Percentiles rank a stretch among this genome's conserved stretches.
Evolutionary conservation across 2,329 filamentous ascomycete genomes (phyloP).

Genomic region (Diaporthe sp.): DNA sequence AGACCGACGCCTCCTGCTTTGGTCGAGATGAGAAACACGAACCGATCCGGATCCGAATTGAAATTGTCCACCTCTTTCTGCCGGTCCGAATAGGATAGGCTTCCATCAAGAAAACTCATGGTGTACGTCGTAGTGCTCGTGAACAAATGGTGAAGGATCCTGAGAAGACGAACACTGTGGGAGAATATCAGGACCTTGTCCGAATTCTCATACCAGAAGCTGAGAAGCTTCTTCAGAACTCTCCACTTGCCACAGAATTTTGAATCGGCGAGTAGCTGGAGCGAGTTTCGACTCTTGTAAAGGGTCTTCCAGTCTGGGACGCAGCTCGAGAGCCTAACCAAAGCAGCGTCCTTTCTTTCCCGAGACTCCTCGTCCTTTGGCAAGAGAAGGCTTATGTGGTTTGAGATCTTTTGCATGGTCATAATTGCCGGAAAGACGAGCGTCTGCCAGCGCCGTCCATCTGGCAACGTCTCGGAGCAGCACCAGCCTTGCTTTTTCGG

Average conservation of each 20-base stretch:
- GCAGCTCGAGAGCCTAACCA: constrained; percentile 78
- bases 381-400: constrained; percentile 90
- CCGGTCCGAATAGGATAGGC: constrained; percentile 84
- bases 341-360: constrained; percentile 82
- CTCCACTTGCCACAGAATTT: constrained; percentile 99
- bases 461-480: constrained; percentile 70
- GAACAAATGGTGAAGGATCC: constrained; percentile 87
- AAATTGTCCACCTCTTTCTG: constrained; percentile 87
- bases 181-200: constrained; percentile 98
- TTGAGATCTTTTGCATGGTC: constrained; percentile 87
- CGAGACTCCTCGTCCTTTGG: constrained; percentile 67
- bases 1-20: constrained; percentile 92
- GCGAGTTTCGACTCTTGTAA: constrained; percentile 79
- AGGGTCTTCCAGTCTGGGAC: constrained; percentile 81
- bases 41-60: constrained; percentile 87
- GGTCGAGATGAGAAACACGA: constrained; percentile 96
- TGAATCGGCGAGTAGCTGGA: constrained; percentile 83
- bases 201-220: constrained; percentile 88
- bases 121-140: constrained; percentile 86
- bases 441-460: constrained; percentile 75
- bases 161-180: constrained; percentile 86
- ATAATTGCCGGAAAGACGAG: constrained; percentile 88
- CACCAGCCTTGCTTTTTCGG: constrained; percentile 83
- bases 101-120: constrained; percentile 90
- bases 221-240: constrained; percentile 84